Conservation (phyloP, 208 protist species). For the Wallacemonas sp. region DNA sequence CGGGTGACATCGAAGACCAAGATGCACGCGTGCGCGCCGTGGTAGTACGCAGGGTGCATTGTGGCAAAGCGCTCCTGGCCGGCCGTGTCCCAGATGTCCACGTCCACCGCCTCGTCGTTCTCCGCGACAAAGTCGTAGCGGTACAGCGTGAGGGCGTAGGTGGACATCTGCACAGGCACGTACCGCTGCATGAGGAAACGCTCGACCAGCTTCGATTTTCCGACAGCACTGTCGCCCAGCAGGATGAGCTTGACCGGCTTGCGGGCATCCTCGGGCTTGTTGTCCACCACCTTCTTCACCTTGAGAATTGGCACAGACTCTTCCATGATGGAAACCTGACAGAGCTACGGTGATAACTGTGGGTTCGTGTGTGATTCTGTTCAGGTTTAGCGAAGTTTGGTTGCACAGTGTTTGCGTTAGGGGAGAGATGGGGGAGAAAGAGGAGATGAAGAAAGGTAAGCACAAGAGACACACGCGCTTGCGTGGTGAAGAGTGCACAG, state of each 20-base stretch:
- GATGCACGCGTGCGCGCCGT: conserved; percentile 92
- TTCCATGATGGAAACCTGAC: neutral
- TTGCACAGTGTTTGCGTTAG: no score
- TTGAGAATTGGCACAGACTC: conserved; percentile 38
- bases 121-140: conserved; percentile 84
- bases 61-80: conserved; percentile 92
- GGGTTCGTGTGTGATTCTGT: neutral
- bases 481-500: no score
- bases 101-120: conserved; percentile 68
- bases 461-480: no score
- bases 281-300: conserved; percentile 68
- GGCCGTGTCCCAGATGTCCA: conserved; percentile 94
- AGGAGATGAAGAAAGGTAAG: neutral
- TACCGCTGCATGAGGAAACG: conserved; percentile 95
- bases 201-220: conserved; percentile 95
- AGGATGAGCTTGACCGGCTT: conserved; percentile 94
- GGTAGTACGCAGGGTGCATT: conserved; percentile 96
- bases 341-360: conserved; percentile 1
- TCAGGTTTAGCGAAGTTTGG: no score
- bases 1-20: conserved; percentile 94
- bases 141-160: conserved; percentile 93
- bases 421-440: neutral
- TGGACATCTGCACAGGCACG: conserved; percentile 91
- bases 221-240: conserved; percentile 95
- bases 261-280: conserved; percentile 67